Conservation (phyloP, 345 rosid species). For the Corchorus olitorius region DNA sequence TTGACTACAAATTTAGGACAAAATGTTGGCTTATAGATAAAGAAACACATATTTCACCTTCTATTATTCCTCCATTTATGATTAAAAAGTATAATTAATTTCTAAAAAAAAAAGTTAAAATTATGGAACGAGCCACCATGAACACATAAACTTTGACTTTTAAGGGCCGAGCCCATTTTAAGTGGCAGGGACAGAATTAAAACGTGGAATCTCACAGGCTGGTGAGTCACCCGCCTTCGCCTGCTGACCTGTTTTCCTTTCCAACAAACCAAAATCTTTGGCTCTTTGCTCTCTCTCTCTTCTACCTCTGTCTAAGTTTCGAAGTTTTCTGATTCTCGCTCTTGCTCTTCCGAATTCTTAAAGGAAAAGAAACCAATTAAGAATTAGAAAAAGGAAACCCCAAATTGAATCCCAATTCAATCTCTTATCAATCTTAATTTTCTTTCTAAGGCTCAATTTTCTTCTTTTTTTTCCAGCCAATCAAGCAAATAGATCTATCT, state of each 20-base stretch:
- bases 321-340: neutral
- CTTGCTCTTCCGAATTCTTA: neutral
- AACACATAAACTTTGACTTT: neutral
- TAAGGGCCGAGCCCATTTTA: neutral
- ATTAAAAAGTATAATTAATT: no score
- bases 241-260: neutral
- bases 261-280: neutral
- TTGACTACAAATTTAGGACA: no score
- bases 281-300: neutral
- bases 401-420: neutral
- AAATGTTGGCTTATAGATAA: no score
- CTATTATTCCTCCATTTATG: no score
- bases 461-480: neutral
- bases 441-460: neutral
- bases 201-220: neutral
- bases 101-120: no score
- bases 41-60: no score
- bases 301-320: neutral
- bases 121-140: no score
- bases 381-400: neutral
- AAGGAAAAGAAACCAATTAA: constrained; percentile 1
- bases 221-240: neutral
- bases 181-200: neutral
- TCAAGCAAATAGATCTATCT: constrained; percentile 10
- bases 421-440: neutral